These are phyloP conservation scores for Plectosphaerella cucumerina DNA, from an alignment of 2,329 filamentous ascomycete species.

Conservation along the genomic window DNA sequence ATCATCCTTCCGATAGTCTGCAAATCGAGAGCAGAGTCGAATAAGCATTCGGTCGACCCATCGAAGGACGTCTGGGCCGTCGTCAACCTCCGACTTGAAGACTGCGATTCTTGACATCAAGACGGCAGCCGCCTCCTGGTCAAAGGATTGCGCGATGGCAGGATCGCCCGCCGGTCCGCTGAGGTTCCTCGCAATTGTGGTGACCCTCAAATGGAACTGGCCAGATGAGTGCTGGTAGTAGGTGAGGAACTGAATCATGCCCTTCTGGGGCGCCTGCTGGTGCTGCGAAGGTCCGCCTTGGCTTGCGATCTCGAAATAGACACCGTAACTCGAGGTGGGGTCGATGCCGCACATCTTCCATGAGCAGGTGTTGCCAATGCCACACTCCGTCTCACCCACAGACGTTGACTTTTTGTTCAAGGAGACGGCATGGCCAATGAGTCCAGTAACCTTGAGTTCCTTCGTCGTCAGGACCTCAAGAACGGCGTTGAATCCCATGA, in stretches of 20 bases:
- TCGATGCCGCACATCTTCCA: slow-evolving; percentile 99
- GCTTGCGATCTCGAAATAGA: slow-evolving; percentile 97
- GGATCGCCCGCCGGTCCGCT: slow-evolving; percentile 93
- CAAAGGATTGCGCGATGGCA: slow-evolving; percentile 92
- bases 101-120: slow-evolving; percentile 99
- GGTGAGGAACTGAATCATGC: slow-evolving; percentile 96
- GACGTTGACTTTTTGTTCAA: slow-evolving; percentile 97
- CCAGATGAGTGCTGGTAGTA: slow-evolving; percentile 98
- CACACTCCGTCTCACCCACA: slow-evolving; percentile 95
- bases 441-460: slow-evolving; percentile 93
- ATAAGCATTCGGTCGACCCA: slow-evolving; percentile 99
- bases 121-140: slow-evolving; percentile 95
- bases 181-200: slow-evolving; percentile 85
- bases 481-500: slow-evolving; percentile 98
- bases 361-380: slow-evolving; percentile 96
- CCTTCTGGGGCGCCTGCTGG: slow-evolving; percentile 83
- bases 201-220: slow-evolving; percentile 93
- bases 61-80: slow-evolving; percentile 94
- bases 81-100: slow-evolving; percentile 97
- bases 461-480: slow-evolving; percentile 96
- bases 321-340: slow-evolving; percentile 85
- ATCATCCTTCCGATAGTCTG: slow-evolving; percentile 97
- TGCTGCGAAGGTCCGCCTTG: slow-evolving; percentile 84
- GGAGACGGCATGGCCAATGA: slow-evolving; percentile 95
- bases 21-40: slow-evolving; percentile 90